These are phyloP conservation scores for Tricholoma saponaceum DNA, from an alignment of 768 basidiomycete genomes.

Conservation along the genomic window DNA sequence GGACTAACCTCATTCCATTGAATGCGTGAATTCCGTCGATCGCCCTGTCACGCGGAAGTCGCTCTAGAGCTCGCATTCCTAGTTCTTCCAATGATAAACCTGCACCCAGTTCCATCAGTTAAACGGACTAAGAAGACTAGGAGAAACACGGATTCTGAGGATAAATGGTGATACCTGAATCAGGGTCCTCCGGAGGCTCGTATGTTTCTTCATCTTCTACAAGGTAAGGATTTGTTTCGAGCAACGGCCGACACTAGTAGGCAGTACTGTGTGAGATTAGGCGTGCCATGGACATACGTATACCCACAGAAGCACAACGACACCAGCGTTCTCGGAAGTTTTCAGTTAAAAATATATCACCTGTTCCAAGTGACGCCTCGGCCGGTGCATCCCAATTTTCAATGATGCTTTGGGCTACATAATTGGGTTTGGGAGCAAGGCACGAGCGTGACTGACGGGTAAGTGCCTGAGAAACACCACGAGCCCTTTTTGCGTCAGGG, in stretches of 20 bases:
- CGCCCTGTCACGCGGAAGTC: slow-evolving; percentile 74
- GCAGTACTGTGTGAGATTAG: slow-evolving; percentile 4
- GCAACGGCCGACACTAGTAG: slow-evolving; percentile 52
- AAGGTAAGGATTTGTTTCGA: slow-evolving; percentile 55
- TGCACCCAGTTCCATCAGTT: slow-evolving; percentile 22
- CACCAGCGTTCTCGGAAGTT: slow-evolving; percentile 82
- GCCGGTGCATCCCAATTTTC: slow-evolving; percentile 18
- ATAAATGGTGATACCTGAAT: slow-evolving; percentile 50
- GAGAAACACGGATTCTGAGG: slow-evolving; percentile 10
- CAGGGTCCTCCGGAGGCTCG: slow-evolving; percentile 83
- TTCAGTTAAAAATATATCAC: slow-evolving; percentile 73
- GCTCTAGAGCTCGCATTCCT: slow-evolving; percentile 71
- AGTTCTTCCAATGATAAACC: slow-evolving; percentile 80
- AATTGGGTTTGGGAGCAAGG: slow-evolving; percentile 50
- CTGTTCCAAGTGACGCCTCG: slow-evolving; percentile 42
- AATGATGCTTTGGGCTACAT: slow-evolving; percentile 43
- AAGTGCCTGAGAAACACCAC: slow-evolving; percentile 19
- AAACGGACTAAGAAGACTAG: slow-evolving; percentile 6
- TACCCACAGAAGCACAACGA: slow-evolving; percentile 54
- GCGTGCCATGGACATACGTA: slow-evolving; percentile 1
- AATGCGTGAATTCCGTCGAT: slow-evolving; percentile 84
- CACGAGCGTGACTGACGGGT: slow-evolving; percentile 31
- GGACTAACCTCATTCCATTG: slow-evolving; percentile 71
- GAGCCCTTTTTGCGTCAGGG: slow-evolving; percentile 34
- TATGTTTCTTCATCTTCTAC: slow-evolving; percentile 80